Evolutionary conservation across 768 basidiomycete genomes (phyloP).

Genomic region (Leccinum fibrillosum): DNA sequence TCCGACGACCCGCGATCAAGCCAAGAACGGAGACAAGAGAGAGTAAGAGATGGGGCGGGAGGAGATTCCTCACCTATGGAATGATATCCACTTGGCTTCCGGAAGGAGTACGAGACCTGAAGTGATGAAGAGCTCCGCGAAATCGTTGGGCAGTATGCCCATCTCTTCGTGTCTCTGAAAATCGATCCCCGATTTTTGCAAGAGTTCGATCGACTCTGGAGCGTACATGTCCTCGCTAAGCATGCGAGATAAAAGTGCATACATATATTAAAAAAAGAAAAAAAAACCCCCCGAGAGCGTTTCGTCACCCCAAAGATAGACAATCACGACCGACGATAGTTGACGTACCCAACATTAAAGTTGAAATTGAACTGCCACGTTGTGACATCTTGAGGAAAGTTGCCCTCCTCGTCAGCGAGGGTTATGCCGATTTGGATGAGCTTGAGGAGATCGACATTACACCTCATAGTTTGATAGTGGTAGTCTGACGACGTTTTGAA

Average conservation of each 20-base stretch:
- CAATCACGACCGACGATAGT: not conserved
- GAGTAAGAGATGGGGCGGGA: not conserved
- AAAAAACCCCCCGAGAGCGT: not conserved
- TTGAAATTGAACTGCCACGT: conserved; percentile 99
- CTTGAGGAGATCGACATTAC: conserved; percentile 97
- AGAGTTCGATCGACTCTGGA: conserved; percentile 92
- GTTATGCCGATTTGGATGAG: conserved; percentile 98
- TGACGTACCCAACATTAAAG: conserved; percentile 79
- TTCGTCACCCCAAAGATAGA: not conserved
- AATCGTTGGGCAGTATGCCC: conserved; percentile 90
- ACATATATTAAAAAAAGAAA: not conserved
- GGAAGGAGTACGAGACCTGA: conserved; percentile 87
- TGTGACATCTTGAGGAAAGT: conserved; percentile 82
- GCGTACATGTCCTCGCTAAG: conserved; percentile 95
- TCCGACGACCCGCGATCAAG: not conserved
- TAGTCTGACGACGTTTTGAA: conserved; percentile 98
- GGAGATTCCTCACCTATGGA: conserved; percentile 76
- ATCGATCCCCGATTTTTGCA: conserved; percentile 94
- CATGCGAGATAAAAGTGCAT: not conserved
- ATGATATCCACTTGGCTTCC: conserved; percentile 95
- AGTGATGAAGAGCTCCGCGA: conserved; percentile 96
- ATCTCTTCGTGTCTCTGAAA: conserved; percentile 90
- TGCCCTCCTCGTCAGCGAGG: conserved; percentile 89
- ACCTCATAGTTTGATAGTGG: conserved; percentile 99
- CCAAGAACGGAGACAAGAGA: not conserved